Base-by-base conservation (phyloP, 306 rosid species). In the Fragaria vesca region DNA sequence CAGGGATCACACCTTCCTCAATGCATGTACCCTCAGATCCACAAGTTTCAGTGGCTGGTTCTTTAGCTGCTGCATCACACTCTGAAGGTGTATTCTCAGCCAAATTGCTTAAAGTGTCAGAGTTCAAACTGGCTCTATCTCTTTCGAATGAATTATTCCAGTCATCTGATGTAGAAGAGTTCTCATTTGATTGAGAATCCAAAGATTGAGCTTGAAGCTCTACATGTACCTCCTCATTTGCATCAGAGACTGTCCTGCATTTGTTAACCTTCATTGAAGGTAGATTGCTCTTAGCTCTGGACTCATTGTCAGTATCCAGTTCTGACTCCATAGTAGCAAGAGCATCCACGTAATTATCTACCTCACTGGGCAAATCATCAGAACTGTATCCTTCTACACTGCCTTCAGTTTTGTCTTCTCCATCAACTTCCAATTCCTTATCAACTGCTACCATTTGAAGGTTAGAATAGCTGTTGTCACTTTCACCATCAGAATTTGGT, bases 331-430 rank as follows among this genome's bases (percentile, higher is more conserved):
- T 80, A 71, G 86, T 90, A 78, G 90, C 82, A 75, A 93, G 89
- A 63, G 96, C 98, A 85, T 96, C 94, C 91, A 83, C 62, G 69
- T 93, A 93, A 85, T 90, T 90, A 80, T 95, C 98, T 83, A 90
- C 90, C 85, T 93, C 98, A 77, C 98, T 88, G 60, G 80, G 84
- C 69, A 86, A 63, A 73, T 87, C 94, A 81, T 89, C 96, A 83
- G 94, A 96, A 74, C 51, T 88, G 76, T 87, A 89, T 13, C 87
- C 88, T 71, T 85, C 84, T n/a, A 81, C 45, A 81, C 75, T 81
- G 80, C 71, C 81, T 81, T 83, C 86, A 69, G 76, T 81, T 68
- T 87, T 83, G n/a, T 78, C 80, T 74, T 80, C 90, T 76, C 83
- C 89, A 84, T 82, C 79, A 74, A 75, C 83, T 66, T 74, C 83